Evolutionary conservation across 2,329 filamentous ascomycete genomes (phyloP).

Genomic region (Ploettnerulaceae sp.): DNA sequence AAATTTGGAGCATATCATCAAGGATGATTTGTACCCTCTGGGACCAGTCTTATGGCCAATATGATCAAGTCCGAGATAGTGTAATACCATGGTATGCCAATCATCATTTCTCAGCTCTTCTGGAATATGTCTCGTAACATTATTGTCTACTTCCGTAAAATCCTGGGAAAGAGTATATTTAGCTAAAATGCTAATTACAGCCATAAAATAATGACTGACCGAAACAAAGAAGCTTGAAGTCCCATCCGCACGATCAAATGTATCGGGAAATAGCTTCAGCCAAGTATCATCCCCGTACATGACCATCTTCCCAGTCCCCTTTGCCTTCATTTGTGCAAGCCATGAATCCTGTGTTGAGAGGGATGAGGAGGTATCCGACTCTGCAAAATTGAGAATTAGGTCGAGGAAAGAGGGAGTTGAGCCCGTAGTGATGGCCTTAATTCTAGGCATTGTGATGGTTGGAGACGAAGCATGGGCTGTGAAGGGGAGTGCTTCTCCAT

Average conservation of each 20-base stretch:
- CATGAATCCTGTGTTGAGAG: conserved; percentile 89
- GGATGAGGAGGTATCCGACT: conserved; percentile 85
- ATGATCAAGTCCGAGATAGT: conserved; percentile 93
- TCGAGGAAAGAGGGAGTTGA: conserved; percentile 98
- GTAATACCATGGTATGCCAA: conserved; percentile 91
- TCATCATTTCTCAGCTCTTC: conserved; percentile 70
- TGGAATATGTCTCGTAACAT: conserved; percentile 87
- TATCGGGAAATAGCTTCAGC: conserved; percentile 90
- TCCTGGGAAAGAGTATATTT: conserved; percentile 53
- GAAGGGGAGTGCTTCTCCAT: conserved; percentile 83
- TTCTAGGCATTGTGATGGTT: conserved; percentile 95
- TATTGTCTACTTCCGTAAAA: conserved; percentile 95
- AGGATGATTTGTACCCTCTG: conserved; percentile 50
- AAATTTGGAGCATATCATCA: background rate
- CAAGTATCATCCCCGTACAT: conserved; percentile 99
- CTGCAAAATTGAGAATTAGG: conserved; percentile 92
- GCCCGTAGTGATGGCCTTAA: conserved; percentile 95
- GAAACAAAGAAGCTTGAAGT: conserved; percentile 98
- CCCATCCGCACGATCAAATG: conserved; percentile 82
- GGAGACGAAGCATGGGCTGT: conserved; percentile 95
- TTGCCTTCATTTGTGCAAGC: conserved; percentile 85
- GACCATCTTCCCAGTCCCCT: conserved; percentile 66
- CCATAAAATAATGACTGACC: conserved; percentile 49
- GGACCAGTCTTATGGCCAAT: conserved; percentile 97
- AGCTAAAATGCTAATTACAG: conserved; percentile 26